Evolutionary conservation across 1,139 yeast genomes (phyloP).

Genomic region (Wickerhamomyces sp.): DNA sequence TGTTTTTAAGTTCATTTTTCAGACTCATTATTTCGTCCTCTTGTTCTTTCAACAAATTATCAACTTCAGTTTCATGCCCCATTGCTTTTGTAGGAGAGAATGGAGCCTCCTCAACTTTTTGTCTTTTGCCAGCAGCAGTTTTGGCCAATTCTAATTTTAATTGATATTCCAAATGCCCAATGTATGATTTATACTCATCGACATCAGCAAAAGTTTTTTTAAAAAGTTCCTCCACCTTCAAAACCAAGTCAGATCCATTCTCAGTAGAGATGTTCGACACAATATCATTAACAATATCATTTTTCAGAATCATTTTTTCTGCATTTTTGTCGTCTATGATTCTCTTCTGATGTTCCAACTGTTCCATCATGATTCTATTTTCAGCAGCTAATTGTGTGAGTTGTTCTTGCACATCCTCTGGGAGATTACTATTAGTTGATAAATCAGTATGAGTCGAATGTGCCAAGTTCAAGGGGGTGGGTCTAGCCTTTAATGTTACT

Average conservation of each 20-base stretch:
- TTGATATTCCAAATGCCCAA: slow-evolving; percentile 55
- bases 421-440: slow-evolving; percentile 2
- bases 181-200: slow-evolving; percentile 62
- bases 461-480: background rate
- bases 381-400: slow-evolving; percentile 53
- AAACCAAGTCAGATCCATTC: slow-evolving; percentile 13
- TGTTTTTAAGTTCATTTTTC: slow-evolving; percentile 54
- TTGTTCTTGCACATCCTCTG: slow-evolving; percentile 23
- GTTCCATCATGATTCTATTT: slow-evolving; percentile 54
- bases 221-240: slow-evolving; percentile 28
- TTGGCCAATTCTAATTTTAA: slow-evolving; percentile 25
- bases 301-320: slow-evolving; percentile 48
- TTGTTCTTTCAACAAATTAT: slow-evolving; percentile 45
- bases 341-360: slow-evolving; percentile 63
- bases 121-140: background rate
- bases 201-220: slow-evolving; percentile 33
- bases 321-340: slow-evolving; percentile 54
- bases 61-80: slow-evolving; percentile 15
- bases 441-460: background rate
- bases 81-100: slow-evolving; percentile 10
- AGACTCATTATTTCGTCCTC: slow-evolving; percentile 68
- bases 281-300: slow-evolving; percentile 50
- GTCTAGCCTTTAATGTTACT: background rate
- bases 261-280: slow-evolving; percentile 13
- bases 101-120: background rate